Evolutionary conservation across 2,329 filamentous ascomycete genomes (phyloP).

Genomic region (Cephalotrichum gorgonifer): DNA sequence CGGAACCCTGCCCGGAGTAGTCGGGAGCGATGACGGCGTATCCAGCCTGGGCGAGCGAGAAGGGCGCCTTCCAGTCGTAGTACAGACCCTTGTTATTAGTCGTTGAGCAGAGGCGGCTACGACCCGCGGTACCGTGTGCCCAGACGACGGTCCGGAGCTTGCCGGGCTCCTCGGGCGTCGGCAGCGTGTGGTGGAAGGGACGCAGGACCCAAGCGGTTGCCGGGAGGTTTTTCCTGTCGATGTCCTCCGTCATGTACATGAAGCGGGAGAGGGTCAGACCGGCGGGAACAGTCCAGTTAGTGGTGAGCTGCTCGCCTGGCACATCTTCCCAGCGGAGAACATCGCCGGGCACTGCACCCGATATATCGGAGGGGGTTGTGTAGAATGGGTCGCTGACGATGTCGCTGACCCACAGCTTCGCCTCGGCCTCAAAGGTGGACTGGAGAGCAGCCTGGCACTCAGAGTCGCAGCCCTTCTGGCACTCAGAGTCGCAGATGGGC

Average conservation of each 20-base stretch:
- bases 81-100: slow-evolving; percentile 13
- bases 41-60: slow-evolving; percentile 8
- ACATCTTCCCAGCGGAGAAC: slow-evolving; percentile 10
- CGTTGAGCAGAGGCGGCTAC: slow-evolving; percentile 11
- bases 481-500: no score
- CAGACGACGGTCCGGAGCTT: slow-evolving; percentile 11
- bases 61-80: slow-evolving; percentile 13
- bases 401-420: slow-evolving; percentile 6
- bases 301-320: slow-evolving; percentile 1
- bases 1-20: slow-evolving; percentile 7
- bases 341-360: slow-evolving; percentile 8
- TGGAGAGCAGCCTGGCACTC: slow-evolving; percentile 5
- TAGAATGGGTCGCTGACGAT: slow-evolving; percentile 8
- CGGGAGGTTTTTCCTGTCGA: slow-evolving; percentile 8
- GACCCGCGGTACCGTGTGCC: slow-evolving; percentile 15
- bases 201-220: slow-evolving; percentile 9
- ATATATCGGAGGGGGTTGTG: slow-evolving; percentile 7
- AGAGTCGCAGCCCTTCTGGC: slow-evolving; percentile 10
- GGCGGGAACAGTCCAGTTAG: slow-evolving; percentile 9
- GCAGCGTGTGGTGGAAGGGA: slow-evolving; percentile 6
- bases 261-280: slow-evolving; percentile 8
- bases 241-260: slow-evolving; percentile 11
- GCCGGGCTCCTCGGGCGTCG: slow-evolving; percentile 2
- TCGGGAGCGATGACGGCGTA: slow-evolving; percentile 7
- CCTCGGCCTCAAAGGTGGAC: slow-evolving; percentile 1